Base-by-base conservation (phyloP, 495 filamentous ascomycete species). In the Tirmania nivea region DNA sequence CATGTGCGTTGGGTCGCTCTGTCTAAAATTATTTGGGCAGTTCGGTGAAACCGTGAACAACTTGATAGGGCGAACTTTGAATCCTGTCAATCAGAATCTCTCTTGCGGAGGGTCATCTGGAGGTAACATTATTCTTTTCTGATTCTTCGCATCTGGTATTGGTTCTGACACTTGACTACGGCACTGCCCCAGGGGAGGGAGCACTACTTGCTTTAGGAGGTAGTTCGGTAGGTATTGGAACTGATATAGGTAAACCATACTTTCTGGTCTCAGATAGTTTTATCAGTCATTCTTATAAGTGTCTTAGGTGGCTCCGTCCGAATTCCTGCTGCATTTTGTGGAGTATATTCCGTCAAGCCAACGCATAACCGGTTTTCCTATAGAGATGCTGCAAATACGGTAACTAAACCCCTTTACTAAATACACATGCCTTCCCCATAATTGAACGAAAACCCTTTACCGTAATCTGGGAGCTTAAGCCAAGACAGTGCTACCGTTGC, bases 241-340 rank as follows among this genome's bases (percentile, higher is more conserved):
- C 81, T 8, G 82, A 86, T 67, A 81, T 86, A 55, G 82, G 39
- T 45, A 45, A 14, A 31, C 25, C 25, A 31, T 31, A 31, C 25
- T 31, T 31, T 31, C 3, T 31, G 25, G 25, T 25, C 1, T 25
- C 25, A 31, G 7, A 31, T 7, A 7, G 0, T 31, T 31, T 31
- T 31, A 31, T 31, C 25, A 7, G 25, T 5, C 25, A 7, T 31
- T 31, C 25, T 31, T 31, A 31, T 1, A 7, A 5, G 25, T 31
- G 25, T 31, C 25, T 31, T 19, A 45, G 39, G 81, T 0, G 82
- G 82, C 3, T 76, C 71, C 55, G 73, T 86, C 17, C 69, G 82
- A 0, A 76, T 83, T 51, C 82, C 82, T 1, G 71, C 77, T 25
- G 73, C 71, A 1, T 83, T 82, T 55, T 78, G 79, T 60, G 74